Evolutionary conservation across 495 filamentous ascomycete species (phyloP).

Genomic region (Achaetomiella virescens): DNA sequence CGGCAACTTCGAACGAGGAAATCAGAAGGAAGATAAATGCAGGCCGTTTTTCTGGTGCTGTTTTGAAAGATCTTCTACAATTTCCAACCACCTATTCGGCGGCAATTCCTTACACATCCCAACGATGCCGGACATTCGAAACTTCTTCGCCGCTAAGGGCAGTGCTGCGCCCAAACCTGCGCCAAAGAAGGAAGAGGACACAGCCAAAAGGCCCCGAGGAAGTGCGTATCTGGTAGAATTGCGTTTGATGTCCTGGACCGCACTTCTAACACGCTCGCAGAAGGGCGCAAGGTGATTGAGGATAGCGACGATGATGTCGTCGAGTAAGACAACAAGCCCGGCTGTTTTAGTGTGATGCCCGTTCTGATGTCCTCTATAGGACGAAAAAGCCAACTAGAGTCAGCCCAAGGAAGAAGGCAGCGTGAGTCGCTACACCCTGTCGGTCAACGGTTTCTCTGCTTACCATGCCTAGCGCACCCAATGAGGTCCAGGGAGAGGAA

Average conservation of each 20-base stretch:
- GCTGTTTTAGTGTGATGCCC: neutral
- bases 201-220: slow-evolving; percentile 38
- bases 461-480: slow-evolving; percentile 7
- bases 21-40: neutral
- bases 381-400: slow-evolving; percentile 35
- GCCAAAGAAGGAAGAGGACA: slow-evolving; percentile 41
- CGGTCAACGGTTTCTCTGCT: neutral
- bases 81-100: neutral
- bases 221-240: slow-evolving; percentile 24
- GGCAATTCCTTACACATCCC: neutral
- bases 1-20: neutral
- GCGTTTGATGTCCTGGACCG: neutral
- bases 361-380: slow-evolving; percentile 17
- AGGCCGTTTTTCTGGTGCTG: neutral
- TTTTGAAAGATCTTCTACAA: neutral
- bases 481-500: slow-evolving; percentile 37
- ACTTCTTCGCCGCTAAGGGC: slow-evolving; percentile 66
- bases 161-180: slow-evolving; percentile 42
- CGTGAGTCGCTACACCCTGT: slow-evolving; percentile 22
- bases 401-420: slow-evolving; percentile 39
- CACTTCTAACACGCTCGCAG: slow-evolving; percentile 34
- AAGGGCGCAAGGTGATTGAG: slow-evolving; percentile 64
- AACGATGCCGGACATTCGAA: slow-evolving; percentile 74
- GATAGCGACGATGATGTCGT: slow-evolving; percentile 64
- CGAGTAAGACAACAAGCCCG: slow-evolving; percentile 28